phyloP scores from a whole-genome alignment of 2,329 filamentous ascomycete genomes.

The Colletotrichum limetticola region DNA sequence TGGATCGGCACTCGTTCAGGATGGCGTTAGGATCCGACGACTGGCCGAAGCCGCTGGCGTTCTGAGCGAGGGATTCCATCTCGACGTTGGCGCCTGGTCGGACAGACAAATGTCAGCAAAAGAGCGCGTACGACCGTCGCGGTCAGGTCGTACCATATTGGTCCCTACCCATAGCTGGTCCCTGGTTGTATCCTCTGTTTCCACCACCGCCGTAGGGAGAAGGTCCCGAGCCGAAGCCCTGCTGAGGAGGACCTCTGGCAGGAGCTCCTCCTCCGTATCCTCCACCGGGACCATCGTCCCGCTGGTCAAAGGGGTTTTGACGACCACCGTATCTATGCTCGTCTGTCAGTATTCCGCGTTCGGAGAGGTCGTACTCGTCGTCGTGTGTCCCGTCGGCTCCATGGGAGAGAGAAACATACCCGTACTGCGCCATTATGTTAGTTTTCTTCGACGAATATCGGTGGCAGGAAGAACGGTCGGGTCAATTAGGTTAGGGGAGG shows the following conservation, averaged over 20 bases:
- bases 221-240: slow-evolving; percentile 32
- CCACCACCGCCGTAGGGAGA: slow-evolving; percentile 38
- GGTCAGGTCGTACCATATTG: slow-evolving; percentile 25
- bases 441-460: slow-evolving; percentile 35
- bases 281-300: slow-evolving; percentile 47
- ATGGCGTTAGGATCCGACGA: slow-evolving; percentile 76
- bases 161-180: slow-evolving; percentile 36
- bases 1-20: slow-evolving; percentile 84
- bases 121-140: slow-evolving; percentile 18
- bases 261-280: slow-evolving; percentile 40
- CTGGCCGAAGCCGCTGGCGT: slow-evolving; percentile 57
- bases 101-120: slow-evolving; percentile 13
- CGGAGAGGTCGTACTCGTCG: slow-evolving; percentile 29
- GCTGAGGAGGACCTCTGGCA: slow-evolving; percentile 26
- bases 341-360: slow-evolving; percentile 44
- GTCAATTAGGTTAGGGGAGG: not conserved
- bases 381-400: slow-evolving; percentile 30
- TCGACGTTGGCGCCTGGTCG: slow-evolving; percentile 67
- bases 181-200: slow-evolving; percentile 39
- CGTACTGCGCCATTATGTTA: slow-evolving; percentile 59
- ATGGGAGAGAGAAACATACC: slow-evolving; percentile 48
- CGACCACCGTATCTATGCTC: slow-evolving; percentile 62
- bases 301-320: slow-evolving; percentile 70
- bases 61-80: slow-evolving; percentile 73
- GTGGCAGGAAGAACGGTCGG: slow-evolving; percentile 9